Evolutionary conservation across 371 early-diverging fungal genomes (phyloP).

Genomic region (Zychaea mexicana): DNA sequence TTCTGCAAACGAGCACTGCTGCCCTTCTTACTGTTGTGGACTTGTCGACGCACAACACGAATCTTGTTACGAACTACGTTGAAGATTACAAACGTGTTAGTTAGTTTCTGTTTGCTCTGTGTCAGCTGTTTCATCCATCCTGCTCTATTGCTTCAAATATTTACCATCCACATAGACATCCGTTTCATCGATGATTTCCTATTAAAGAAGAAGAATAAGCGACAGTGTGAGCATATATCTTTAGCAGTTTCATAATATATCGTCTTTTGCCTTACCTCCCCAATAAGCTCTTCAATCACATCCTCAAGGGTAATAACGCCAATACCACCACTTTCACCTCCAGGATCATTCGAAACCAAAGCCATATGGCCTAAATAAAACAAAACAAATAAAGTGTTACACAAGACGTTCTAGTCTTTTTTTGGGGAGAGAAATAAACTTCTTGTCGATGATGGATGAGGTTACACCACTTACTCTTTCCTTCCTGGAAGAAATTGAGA

Average conservation of each 20-base stretch:
- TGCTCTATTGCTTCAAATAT: neutral
- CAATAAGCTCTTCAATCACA: slow-evolving; percentile 96
- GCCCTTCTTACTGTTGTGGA: slow-evolving; percentile 19
- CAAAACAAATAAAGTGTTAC: slow-evolving; percentile 1
- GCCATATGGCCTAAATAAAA: slow-evolving; percentile 61
- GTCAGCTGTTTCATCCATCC: neutral
- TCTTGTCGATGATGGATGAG: too few relatives aligned
- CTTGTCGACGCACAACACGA: slow-evolving; percentile 43
- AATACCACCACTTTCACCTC: slow-evolving; percentile 55
- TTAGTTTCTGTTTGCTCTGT: neutral
- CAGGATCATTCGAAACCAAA: slow-evolving; percentile 66
- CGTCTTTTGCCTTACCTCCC: slow-evolving; percentile 51
- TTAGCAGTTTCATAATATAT: neutral
- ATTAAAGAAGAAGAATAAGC: slow-evolving; percentile 12
- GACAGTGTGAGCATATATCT: neutral
- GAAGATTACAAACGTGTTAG: neutral
- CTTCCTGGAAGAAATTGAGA: slow-evolving; percentile 92
- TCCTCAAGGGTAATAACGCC: slow-evolving; percentile 97
- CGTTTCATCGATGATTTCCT: slow-evolving; percentile 94
- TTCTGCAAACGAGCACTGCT: slow-evolving; percentile 1
- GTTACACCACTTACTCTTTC: slow-evolving; percentile 65
- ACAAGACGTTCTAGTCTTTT: neutral
- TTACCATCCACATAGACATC: slow-evolving; percentile 88
- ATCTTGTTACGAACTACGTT: slow-evolving; percentile 46
- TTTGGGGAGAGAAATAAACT: too few relatives aligned